Evolutionary conservation across 1,139 yeast species (phyloP).

Genomic region (Keqinozyma sinolaborantium): DNA sequence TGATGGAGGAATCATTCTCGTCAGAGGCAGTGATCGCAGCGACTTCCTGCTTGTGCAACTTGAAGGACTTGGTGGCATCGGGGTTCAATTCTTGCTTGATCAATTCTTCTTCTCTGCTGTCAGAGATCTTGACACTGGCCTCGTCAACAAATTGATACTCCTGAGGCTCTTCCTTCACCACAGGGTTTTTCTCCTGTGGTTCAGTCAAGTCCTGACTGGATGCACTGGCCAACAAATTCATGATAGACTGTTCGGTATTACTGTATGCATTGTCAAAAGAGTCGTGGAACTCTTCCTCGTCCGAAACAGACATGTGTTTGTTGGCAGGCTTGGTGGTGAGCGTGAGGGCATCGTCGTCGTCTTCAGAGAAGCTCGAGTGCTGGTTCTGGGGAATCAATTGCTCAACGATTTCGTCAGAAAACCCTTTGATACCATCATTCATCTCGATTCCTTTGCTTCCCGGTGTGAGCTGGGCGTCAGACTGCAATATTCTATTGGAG

Average conservation of each 20-base stretch:
- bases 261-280: conserved; percentile 38
- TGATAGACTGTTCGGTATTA: conserved; percentile 41
- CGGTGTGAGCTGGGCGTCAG: conserved; percentile 15
- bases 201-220: not conserved
- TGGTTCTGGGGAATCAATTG: conserved; percentile 23
- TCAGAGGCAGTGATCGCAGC: not conserved
- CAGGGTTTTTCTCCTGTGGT: conserved; percentile 3
- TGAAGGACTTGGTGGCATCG: not conserved
- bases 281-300: conserved; percentile 24
- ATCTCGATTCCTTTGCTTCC: conserved; percentile 29
- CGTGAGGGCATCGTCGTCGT: conserved; percentile 12
- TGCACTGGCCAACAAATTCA: conserved; percentile 26
- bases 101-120: conserved; percentile 6
- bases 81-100: conserved; percentile 5
- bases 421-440: conserved; percentile 45
- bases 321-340: conserved; percentile 8
- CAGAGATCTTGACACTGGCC: conserved; percentile 7
- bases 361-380: not conserved
- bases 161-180: conserved; percentile 8
- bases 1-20: conserved; percentile 1
- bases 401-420: conserved; percentile 37
- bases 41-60: not conserved
- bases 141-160: conserved; percentile 1
- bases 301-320: conserved; percentile 10
- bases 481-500: conserved; percentile 30